A percentile compares a stretch with the other conserved stretches of the same genome.
Conservation (phyloP, 441 rosid genomes). For the Populus hybrid region DNA sequence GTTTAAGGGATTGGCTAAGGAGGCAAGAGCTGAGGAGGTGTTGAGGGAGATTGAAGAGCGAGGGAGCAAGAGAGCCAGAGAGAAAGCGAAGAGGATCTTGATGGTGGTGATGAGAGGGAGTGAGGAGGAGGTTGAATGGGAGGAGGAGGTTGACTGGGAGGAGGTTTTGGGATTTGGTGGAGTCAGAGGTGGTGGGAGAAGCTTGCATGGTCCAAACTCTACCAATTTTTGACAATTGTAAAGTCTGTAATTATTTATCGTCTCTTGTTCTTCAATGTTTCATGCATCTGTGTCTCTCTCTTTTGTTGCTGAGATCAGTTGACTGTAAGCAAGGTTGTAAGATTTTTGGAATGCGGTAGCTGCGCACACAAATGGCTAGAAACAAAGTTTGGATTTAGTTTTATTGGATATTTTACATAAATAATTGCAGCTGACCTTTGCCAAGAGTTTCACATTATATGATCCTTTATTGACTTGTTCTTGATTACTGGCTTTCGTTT, state of each 20-base stretch:
- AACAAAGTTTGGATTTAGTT: slow-evolving; percentile 1
- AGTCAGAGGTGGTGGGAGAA: slow-evolving; percentile 15
- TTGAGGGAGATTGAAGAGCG: slow-evolving; percentile 46
- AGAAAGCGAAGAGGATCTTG: slow-evolving; percentile 47
- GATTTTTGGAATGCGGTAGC: neutral
- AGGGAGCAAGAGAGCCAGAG: slow-evolving; percentile 47
- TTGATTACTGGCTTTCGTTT: no score
- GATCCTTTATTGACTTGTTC: neutral
- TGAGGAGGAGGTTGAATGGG: slow-evolving; percentile 28
- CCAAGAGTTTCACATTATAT: no score
- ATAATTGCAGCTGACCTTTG: neutral
- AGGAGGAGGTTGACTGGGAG: slow-evolving; percentile 60
- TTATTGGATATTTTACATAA: neutral
- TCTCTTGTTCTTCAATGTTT: neutral
- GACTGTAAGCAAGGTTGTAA: neutral
- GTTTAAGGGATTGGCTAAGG: slow-evolving; percentile 74
- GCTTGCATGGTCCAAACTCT: slow-evolving; percentile 26
- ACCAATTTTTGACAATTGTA: slow-evolving; percentile 29
- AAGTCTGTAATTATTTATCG: slow-evolving; percentile 1
- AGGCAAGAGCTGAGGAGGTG: slow-evolving; percentile 61
- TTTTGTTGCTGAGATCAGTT: neutral
- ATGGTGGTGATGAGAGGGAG: slow-evolving; percentile 42
- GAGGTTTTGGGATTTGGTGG: slow-evolving; percentile 50
- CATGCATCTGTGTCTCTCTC: neutral
- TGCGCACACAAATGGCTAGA: neutral